These are phyloP conservation scores for Panaeolus papilionaceus DNA, from an alignment of 768 basidiomycete species.

Conservation along the genomic window DNA sequence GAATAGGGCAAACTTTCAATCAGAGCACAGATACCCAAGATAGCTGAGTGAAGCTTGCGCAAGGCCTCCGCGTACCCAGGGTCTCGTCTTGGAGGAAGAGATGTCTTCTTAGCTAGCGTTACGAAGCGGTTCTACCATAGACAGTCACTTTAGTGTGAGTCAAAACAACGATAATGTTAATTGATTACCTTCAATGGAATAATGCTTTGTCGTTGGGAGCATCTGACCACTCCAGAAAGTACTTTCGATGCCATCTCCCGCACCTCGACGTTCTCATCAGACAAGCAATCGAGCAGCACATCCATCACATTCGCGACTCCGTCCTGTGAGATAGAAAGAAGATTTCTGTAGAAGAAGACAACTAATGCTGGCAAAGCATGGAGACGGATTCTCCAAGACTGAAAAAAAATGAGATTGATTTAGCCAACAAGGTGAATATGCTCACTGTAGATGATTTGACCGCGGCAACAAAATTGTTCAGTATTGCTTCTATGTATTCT, in stretches of 20 bases:
- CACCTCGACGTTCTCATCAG: conserved; percentile 93
- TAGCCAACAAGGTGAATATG: conserved; percentile 14
- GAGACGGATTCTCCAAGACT: conserved; percentile 93
- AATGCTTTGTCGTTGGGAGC: conserved; percentile 89
- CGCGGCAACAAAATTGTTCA: conserved; percentile 67
- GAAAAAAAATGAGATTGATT: conserved; percentile 17
- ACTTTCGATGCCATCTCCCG: conserved; percentile 90
- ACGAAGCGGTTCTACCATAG: conserved; percentile 78
- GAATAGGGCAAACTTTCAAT: conserved; percentile 95
- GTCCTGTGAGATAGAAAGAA: conserved; percentile 73
- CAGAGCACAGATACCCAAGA: conserved; percentile 89
- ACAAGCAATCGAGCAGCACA: conserved; percentile 80
- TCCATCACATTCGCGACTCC: conserved; percentile 80
- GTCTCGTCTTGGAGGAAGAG: conserved; percentile 72
- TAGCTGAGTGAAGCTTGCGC: conserved; percentile 82
- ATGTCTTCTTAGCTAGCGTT: conserved; percentile 60
- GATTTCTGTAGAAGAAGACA: conserved; percentile 91
- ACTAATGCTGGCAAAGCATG: conserved; percentile 89
- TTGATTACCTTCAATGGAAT: conserved; percentile 74
- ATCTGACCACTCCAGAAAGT: conserved; percentile 85
- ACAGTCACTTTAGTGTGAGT: conserved; percentile 3
- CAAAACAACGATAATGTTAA: background rate
- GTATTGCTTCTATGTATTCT: conserved; percentile 65
- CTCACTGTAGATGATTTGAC: conserved; percentile 81
- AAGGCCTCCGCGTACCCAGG: conserved; percentile 75